Base-by-base conservation (phyloP, 306 rosid genomes). In the Neltuma alba region DNA sequence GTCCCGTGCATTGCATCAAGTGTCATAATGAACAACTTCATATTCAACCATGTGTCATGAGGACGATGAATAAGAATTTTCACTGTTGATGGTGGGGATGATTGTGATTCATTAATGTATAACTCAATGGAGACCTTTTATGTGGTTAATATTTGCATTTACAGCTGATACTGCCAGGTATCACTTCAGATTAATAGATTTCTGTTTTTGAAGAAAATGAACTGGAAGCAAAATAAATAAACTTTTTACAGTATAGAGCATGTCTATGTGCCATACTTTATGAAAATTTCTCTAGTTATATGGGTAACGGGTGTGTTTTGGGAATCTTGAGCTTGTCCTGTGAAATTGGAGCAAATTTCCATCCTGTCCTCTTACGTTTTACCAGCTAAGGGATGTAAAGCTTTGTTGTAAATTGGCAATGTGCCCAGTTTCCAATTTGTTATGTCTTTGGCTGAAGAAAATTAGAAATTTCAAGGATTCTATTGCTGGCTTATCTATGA, bases 361-460 rank as follows among this genome's bases (percentile, higher is more conserved):
- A 67, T n/a, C 15, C 14, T 34, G 58, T 62, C 28, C 60, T 58
- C 45, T 0, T 41, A 27, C 45, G 44, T 27, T 70, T 80, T 61
- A 48, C 15, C 2, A 9, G 41, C 8, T 25, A 48, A 23, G 78
- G 68, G 41, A 1, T 20, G 36, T 34, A 60, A 33, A 70, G 57
- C 40, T 70, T 61, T 70, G 8, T 33, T 37, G 63, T 14, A n/a
- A n/a, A n/a, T n/a, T n/a, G n/a, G n/a, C n/a, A n/a, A n/a, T n/a
- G n/a, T n/a, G n/a, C n/a, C n/a, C n/a, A 45, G 25, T 34, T 61
- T 45, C 55, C 54, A 23, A 48, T 50, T 30, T 40, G 37, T 25
- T 30, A 72, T 18, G 37, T 64, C 58, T 80, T 50, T 74, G 55
- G 58, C 37, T 38, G 25, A 80, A 37, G 34, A 34, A 34, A 47